Base-by-base conservation (phyloP, 192 early-diverging fungal species). In the Kappamyces sp. region DNA sequence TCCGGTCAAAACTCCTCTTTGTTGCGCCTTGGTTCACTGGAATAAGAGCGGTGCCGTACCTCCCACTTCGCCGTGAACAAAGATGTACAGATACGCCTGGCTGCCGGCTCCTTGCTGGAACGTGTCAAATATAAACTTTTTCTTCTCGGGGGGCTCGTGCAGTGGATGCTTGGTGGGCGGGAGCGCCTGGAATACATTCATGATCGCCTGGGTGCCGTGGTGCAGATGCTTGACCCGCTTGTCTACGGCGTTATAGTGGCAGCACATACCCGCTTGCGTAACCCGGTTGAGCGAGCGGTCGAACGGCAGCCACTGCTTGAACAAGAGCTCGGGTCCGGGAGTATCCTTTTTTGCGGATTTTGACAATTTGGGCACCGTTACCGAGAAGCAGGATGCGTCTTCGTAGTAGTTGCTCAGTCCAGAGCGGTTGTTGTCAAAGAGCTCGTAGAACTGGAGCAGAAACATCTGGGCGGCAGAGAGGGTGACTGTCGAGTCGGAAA, bases 21-120 rank as follows among this genome's bases (percentile, higher is more conserved):
- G n/a, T n/a, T n/a, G n/a, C n/a, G n/a, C n/a, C n/a, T n/a, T n/a
- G n/a, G n/a, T n/a, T n/a, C n/a, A n/a, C n/a, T n/a, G n/a, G n/a
- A n/a, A n/a, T n/a, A n/a, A n/a, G n/a, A n/a, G n/a, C n/a, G n/a
- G n/a, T n/a, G n/a, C n/a, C n/a, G n/a, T 53, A 53, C 32, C 69
- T 33, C 45, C 32, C 30, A 75, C 68, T 47, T 68, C 66, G 6
- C 73, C 73, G 32, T 75, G 66, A n/a, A 72, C 43, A 29, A 54
- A 54, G 14, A 75, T 52, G 22, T 65, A 62, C 11, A 70, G 32
- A 3, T 33, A 47, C 4, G 40, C 42, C 36, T 57, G n/a, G 9
- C 30, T 34, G 2, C 57, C 67, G 3, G 50, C 55, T 11, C 55
- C 63, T 8, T 15, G 54, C 61, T 65, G 63, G 41, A 49, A 66